These are phyloP conservation scores for Auricularia cornea DNA, from an alignment of 768 basidiomycete genomes.

Conservation along the genomic window DNA sequence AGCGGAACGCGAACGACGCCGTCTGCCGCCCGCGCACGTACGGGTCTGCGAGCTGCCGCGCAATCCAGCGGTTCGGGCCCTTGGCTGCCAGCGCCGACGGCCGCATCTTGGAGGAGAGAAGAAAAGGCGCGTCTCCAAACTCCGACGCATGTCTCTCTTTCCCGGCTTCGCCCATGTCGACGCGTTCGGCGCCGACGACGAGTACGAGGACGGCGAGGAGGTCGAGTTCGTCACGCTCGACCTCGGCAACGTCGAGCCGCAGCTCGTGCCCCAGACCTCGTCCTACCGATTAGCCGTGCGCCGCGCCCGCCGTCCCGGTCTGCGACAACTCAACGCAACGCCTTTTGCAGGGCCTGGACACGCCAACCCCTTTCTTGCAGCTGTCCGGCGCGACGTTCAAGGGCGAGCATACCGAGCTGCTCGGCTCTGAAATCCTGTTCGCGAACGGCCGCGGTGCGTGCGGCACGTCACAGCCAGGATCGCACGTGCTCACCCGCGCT, in stretches of 20 bases:
- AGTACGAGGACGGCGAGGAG: slow-evolving; percentile 53
- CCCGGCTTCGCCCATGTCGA: slow-evolving; percentile 55
- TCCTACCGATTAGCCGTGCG: slow-evolving; percentile 70
- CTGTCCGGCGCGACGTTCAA: slow-evolving; percentile 67
- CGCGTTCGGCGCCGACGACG: slow-evolving; percentile 42
- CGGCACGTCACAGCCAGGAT: not conserved
- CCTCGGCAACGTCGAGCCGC: slow-evolving; percentile 61
- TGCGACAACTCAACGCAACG: too few relatives aligned
- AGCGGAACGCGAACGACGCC: slow-evolving; percentile 43
- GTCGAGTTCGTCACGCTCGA: slow-evolving; percentile 67
- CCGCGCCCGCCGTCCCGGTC: too few relatives aligned
- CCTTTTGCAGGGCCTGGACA: slow-evolving; percentile 58
- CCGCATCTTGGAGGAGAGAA: not conserved
- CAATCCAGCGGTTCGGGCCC: slow-evolving; percentile 41
- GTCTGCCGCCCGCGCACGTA: slow-evolving; percentile 49
- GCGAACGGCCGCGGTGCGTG: slow-evolving; percentile 47
- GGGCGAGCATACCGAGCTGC: slow-evolving; percentile 55
- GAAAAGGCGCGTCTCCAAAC: not conserved
- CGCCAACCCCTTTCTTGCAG: slow-evolving; percentile 68
- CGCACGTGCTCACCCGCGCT: slow-evolving; percentile 7
- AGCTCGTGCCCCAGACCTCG: slow-evolving; percentile 61
- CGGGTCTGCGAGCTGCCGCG: slow-evolving; percentile 61
- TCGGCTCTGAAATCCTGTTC: slow-evolving; percentile 74
- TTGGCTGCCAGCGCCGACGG: not conserved
- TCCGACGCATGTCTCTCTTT: slow-evolving; percentile 11